phyloP scores from a whole-genome alignment of 495 filamentous ascomycete genomes.

The Cercophora samala region DNA sequence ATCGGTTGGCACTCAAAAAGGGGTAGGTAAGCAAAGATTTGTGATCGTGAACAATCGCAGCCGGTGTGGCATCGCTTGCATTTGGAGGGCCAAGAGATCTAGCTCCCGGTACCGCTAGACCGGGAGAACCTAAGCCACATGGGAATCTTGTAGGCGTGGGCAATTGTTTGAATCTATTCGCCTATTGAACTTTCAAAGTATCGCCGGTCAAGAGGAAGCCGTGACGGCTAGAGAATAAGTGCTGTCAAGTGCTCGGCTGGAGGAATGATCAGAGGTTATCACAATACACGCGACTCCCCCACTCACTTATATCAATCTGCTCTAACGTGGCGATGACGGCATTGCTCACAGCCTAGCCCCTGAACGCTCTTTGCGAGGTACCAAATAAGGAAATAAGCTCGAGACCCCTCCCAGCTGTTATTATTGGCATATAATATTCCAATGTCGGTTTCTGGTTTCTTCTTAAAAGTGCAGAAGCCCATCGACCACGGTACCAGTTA shows the following conservation, averaged over 20 bases:
- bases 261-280: neutral
- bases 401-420: neutral
- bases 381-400: neutral
- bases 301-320: neutral
- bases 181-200: neutral
- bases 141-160: neutral
- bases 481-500: too few relatives aligned
- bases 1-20: neutral
- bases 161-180: neutral
- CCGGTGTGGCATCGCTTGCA: neutral
- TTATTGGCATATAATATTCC: neutral
- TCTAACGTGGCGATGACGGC: neutral
- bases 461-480: too few relatives aligned
- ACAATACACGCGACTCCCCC: neutral
- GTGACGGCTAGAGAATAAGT: neutral
- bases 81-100: conserved; percentile 3
- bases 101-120: conserved; percentile 1
- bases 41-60: neutral
- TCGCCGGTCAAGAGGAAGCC: neutral
- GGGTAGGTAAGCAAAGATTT: neutral
- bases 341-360: neutral
- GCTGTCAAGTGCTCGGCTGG: neutral
- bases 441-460: too few relatives aligned
- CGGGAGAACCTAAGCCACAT: conserved; percentile 4
- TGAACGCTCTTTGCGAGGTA: neutral